Percentiles rank a stretch among this genome's conserved stretches.
Evolutionary conservation across 2,329 filamentous ascomycete genomes (phyloP).

Genomic region (Fusarium redolens): DNA sequence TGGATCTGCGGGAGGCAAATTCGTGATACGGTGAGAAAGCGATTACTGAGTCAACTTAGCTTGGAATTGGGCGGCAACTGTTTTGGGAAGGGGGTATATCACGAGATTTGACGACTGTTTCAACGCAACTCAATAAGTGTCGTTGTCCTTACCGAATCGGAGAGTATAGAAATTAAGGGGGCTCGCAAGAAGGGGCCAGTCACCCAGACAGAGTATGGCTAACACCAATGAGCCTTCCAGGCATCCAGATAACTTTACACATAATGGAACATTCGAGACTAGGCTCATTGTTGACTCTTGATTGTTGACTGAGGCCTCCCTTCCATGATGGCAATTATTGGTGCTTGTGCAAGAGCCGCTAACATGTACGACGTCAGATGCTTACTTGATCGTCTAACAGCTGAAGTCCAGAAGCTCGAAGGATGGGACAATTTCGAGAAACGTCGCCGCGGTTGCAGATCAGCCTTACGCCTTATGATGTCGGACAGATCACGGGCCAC

Average conservation of each 20-base stretch:
- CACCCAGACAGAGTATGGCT: conserved; percentile 23
- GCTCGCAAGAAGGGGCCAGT: conserved; percentile 16
- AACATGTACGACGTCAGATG: conserved; percentile 31
- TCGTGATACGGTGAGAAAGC: conserved; percentile 26
- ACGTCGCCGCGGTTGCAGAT: conserved; percentile 24
- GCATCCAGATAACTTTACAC: conserved; percentile 38
- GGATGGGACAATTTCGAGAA: conserved; percentile 28
- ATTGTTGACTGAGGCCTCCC: conserved; percentile 40
- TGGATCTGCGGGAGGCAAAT: conserved; percentile 30
- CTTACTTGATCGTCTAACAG: conserved; percentile 27
- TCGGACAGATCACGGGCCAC: conserved; percentile 31
- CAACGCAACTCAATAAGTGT: conserved; percentile 33
- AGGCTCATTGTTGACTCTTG: neutral
- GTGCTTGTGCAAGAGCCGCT: neutral
- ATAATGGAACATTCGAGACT: conserved; percentile 39
- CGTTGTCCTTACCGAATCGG: conserved; percentile 16
- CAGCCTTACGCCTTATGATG: conserved; percentile 40
- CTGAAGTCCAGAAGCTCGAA: conserved; percentile 24
- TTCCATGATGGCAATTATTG: conserved; percentile 9
- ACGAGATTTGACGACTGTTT: conserved; percentile 38
- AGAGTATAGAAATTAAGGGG: conserved; percentile 32
- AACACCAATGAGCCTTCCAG: conserved; percentile 29
- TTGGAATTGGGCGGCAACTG: conserved; percentile 29
- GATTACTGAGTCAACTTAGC: conserved; percentile 25
- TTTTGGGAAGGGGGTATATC: conserved; percentile 37